These are phyloP conservation scores for Jatropha podagrica DNA, from an alignment of 441 rosid genomes.

Conservation along the genomic window DNA sequence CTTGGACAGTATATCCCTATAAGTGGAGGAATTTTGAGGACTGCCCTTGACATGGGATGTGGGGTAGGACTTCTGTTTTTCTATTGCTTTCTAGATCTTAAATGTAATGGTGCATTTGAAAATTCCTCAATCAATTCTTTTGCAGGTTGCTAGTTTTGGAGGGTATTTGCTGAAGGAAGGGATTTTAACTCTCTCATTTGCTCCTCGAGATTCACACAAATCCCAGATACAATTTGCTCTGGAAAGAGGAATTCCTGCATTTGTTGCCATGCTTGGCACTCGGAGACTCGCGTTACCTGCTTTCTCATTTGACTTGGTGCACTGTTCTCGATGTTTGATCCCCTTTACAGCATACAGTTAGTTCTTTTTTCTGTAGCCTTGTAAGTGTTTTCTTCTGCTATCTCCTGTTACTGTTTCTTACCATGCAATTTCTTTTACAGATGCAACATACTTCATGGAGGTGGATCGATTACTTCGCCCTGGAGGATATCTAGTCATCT, in stretches of 20 bases:
- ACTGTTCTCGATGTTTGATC: constrained; percentile 89
- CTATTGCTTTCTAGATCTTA: constrained; percentile 2
- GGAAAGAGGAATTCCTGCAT: constrained; percentile 94
- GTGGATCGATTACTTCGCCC: constrained; percentile 91
- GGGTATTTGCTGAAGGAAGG: constrained; percentile 73
- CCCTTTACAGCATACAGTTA: constrained; percentile 95
- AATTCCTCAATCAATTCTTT: constrained; percentile 10
- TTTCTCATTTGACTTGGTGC: constrained; percentile 79
- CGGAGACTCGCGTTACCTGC: constrained; percentile 94
- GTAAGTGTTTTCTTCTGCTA: constrained; percentile 10
- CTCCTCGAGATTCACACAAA: constrained; percentile 96
- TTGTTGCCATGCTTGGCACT: constrained; percentile 99
- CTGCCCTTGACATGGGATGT: constrained; percentile 97
- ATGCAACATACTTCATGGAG: constrained; percentile 92
- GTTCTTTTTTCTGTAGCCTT: constrained; percentile 28
- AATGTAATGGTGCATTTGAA: background rate
- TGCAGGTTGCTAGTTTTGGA: constrained; percentile 96
- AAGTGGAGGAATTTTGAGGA: constrained; percentile 65
- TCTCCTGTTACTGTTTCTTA: constrained; percentile 18
- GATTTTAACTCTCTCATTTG: constrained; percentile 77
- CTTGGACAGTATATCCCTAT: constrained; percentile 86
- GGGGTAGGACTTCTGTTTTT: constrained; percentile 54
- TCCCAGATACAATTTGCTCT: constrained; percentile 87
- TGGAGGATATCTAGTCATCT: constrained; percentile 90
- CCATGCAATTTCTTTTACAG: constrained; percentile 46